Base-by-base conservation (phyloP, 148 eudicot species). In the Simmondsia chinensis region DNA sequence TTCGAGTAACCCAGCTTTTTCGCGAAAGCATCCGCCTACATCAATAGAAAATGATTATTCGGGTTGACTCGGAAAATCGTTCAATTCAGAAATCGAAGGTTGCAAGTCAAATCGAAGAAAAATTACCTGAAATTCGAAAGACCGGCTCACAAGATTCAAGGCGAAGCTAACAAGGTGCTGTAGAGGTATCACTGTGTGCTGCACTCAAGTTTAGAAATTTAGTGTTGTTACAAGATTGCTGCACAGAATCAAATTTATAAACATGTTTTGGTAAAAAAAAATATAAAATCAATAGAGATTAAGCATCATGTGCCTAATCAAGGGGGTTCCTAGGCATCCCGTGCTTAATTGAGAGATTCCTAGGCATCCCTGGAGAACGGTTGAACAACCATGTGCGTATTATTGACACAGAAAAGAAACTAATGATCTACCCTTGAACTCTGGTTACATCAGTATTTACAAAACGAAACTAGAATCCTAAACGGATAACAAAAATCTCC, bases 131-230 rank as follows among this genome's bases (percentile, higher is more conserved):
- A 91, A 91, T 57, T 91, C 99, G 49, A 86, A 91, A 39, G 99
- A 62, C 22, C 96, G 63, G 87, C 99, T 86, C 20, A 91, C 95
- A 39, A 91, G 94, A 73, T 91, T 91, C 57, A 91, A 67, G 22
- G 70, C 83, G 66, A 91, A 70, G 79, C 77, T 91, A 33, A 91
- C 86, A 39, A 91, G 70, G 57, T 82, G 96, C 73, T 86, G 99
- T 48, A 91, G 76, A 57, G 96, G 99, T 50, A 82, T 82, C 46
- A 91, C 84, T 20, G 99, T 91, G 74, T 89, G 97, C 97, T 89
- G 80, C 70, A 69, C 31, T 19, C 16, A 64, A 47, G 27, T 9
- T 32, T 16, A 2, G 13, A 20, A 39, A 15, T 10, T 22, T 9
- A 23, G 19, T n/a, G n/a, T 11, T 2, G 35, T 53, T 38, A 61